Conservation (phyloP, 2,329 filamentous ascomycete species). For the Teratosphaeriaceae sp. region DNA sequence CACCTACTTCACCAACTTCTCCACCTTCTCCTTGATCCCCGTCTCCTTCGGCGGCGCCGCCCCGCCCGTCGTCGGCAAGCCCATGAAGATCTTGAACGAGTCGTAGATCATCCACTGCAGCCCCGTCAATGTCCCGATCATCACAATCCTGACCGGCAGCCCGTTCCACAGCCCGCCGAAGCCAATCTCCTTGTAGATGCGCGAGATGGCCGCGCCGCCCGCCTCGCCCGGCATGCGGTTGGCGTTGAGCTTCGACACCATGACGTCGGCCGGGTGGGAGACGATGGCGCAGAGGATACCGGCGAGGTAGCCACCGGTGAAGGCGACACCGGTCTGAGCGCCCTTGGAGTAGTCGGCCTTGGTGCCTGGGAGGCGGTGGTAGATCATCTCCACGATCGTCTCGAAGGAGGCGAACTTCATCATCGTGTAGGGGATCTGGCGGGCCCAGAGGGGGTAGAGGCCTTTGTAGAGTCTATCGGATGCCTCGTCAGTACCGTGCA, state of each 20-base stretch:
- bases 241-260: conserved; percentile 58
- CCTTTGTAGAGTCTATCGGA: conserved; percentile 50
- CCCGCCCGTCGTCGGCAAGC: conserved; percentile 72
- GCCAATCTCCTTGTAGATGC: conserved; percentile 59
- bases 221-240: conserved; percentile 53
- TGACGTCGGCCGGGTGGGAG: conserved; percentile 57
- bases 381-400: conserved; percentile 53
- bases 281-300: conserved; percentile 57
- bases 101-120: conserved; percentile 66
- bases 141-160: conserved; percentile 75
- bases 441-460: conserved; percentile 54
- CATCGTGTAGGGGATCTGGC: conserved; percentile 58
- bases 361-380: conserved; percentile 49
- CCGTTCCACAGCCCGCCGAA: conserved; percentile 88
- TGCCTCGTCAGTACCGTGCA: background rate
- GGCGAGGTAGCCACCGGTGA: conserved; percentile 56
- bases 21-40: background rate
- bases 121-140: conserved; percentile 72
- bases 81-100: conserved; percentile 48
- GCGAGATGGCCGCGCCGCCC: conserved; percentile 50
- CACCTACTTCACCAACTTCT: conserved; percentile 9
- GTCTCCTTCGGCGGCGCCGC: conserved; percentile 45
- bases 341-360: conserved; percentile 50
- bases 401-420: conserved; percentile 58
- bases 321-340: conserved; percentile 54